phyloP scores from a whole-genome alignment of 1,284 basidiomycete genomes.

The Naganishia sp. region DNA sequence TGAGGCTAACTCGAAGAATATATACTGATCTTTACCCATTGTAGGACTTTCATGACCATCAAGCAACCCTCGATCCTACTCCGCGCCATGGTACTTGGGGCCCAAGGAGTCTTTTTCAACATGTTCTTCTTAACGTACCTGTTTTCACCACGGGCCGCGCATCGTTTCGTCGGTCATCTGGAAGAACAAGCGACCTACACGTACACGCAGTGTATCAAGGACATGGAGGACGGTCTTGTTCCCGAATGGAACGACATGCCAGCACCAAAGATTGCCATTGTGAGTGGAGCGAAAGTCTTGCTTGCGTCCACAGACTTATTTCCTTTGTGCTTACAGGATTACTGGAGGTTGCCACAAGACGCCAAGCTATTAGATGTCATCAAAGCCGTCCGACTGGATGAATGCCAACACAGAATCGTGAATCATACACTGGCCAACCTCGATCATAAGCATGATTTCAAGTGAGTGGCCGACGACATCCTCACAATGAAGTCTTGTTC shows the following conservation, averaged over 20 bases:
- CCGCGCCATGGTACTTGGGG: slow-evolving; percentile 75
- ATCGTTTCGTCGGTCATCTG: slow-evolving; percentile 91
- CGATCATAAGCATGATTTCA: slow-evolving; percentile 72
- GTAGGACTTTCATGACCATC: slow-evolving; percentile 84
- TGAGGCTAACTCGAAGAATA: slow-evolving; percentile 34
- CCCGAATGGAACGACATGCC: slow-evolving; percentile 76
- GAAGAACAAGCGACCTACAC: slow-evolving; percentile 94
- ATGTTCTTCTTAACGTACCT: slow-evolving; percentile 84
- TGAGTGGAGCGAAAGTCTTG: slow-evolving; percentile 26
- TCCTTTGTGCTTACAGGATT: slow-evolving; percentile 56
- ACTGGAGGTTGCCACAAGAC: slow-evolving; percentile 77
- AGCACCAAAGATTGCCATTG: slow-evolving; percentile 86
- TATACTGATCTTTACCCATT: slow-evolving; percentile 29
- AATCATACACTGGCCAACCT: slow-evolving; percentile 90
- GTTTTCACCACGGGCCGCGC: slow-evolving; percentile 76
- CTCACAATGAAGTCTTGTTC: not conserved
- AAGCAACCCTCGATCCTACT: slow-evolving; percentile 75
- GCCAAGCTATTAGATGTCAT: slow-evolving; percentile 84
- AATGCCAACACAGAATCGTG: slow-evolving; percentile 87
- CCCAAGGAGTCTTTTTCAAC: slow-evolving; percentile 87
- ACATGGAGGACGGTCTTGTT: slow-evolving; percentile 79
- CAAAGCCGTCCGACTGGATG: slow-evolving; percentile 87
- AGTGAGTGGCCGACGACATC: slow-evolving; percentile 47
- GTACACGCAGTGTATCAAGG: slow-evolving; percentile 78
- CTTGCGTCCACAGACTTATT: not conserved